phyloP scores from a whole-genome alignment of 768 basidiomycete genomes.

The Boletus vinaceobasis region DNA sequence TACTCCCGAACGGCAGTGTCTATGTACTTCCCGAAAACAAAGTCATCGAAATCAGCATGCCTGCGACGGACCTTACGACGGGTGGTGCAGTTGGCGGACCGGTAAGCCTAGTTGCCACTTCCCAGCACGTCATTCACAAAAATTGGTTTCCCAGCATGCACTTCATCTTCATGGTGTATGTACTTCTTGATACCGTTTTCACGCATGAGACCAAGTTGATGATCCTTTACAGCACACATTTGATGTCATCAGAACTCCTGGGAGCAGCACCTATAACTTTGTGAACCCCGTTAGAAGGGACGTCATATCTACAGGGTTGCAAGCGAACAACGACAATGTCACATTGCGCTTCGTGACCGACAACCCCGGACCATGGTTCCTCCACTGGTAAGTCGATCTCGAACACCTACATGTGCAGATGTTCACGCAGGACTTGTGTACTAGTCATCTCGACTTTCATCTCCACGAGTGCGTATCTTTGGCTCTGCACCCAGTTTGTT shows the following conservation, averaged over 20 bases:
- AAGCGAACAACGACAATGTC: slow-evolving; percentile 34
- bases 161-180: slow-evolving; percentile 46
- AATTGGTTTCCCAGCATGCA: slow-evolving; percentile 26
- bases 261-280: slow-evolving; percentile 38
- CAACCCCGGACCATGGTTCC: slow-evolving; percentile 42
- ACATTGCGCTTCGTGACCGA: slow-evolving; percentile 62
- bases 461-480: slow-evolving; percentile 13
- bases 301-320: slow-evolving; percentile 33
- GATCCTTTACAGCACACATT: slow-evolving; percentile 34
- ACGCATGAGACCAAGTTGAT: neutral
- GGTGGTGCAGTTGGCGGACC: slow-evolving; percentile 11
- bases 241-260: slow-evolving; percentile 39
- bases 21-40: slow-evolving; percentile 40
- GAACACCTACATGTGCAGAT: too few species aligned
- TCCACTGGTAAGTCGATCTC: slow-evolving; percentile 18
- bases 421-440: neutral
- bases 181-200: neutral
- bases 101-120: slow-evolving; percentile 6
- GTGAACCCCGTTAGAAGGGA: slow-evolving; percentile 53
- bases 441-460: slow-evolving; percentile 24
- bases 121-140: neutral
- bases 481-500: neutral
- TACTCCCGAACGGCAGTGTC: slow-evolving; percentile 42
- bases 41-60: slow-evolving; percentile 45
- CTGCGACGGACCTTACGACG: slow-evolving; percentile 6